A percentile compares a stretch with the other conserved stretches of the same genome.
Evolutionary conservation across 1,284 basidiomycete species (phyloP).

Genomic region (Cryptococcus sp.): DNA sequence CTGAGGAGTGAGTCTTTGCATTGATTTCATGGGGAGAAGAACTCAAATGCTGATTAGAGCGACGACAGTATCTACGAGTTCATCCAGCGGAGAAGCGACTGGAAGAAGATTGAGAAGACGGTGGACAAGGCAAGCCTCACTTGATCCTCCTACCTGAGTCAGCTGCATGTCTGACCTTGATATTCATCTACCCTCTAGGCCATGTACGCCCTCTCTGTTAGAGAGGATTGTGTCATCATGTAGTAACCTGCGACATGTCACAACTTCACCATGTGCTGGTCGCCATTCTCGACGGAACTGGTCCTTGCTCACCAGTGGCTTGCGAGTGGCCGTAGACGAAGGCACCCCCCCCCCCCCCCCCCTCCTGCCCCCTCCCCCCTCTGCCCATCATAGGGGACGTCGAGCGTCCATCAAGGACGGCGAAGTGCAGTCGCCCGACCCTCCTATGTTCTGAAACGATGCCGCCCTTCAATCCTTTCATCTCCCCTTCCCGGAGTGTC

Average conservation of each 20-base stretch:
- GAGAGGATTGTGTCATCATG: slow-evolving; percentile 75
- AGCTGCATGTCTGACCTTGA: neutral
- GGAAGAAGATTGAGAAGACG: slow-evolving; percentile 93
- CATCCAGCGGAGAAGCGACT: slow-evolving; percentile 85
- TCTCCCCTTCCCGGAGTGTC: too few relatives aligned
- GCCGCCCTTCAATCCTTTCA: too few relatives aligned
- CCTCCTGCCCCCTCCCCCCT: too few relatives aligned
- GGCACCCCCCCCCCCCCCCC: too few relatives aligned
- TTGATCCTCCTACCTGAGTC: neutral
- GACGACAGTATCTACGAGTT: slow-evolving; percentile 78
- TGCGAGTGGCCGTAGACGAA: too few relatives aligned
- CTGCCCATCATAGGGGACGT: too few relatives aligned
- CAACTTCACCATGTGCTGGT: neutral
- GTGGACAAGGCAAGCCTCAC: slow-evolving; percentile 74
- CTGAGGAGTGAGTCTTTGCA: slow-evolving; percentile 65
- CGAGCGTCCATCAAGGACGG: too few relatives aligned
- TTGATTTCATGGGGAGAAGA: neutral
- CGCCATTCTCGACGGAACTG: too few relatives aligned
- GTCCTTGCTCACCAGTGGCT: too few relatives aligned
- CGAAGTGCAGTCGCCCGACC: too few relatives aligned
- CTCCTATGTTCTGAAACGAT: too few relatives aligned
- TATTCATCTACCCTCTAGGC: slow-evolving; percentile 27
- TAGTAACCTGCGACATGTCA: slow-evolving; percentile 15
- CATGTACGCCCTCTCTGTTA: slow-evolving; percentile 87
- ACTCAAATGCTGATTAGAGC: neutral